Evolutionary conservation across 441 rosid genomes (phyloP), one percentile per base, ranked within the genome.

Genomic region (Sinapis alba): DNA sequence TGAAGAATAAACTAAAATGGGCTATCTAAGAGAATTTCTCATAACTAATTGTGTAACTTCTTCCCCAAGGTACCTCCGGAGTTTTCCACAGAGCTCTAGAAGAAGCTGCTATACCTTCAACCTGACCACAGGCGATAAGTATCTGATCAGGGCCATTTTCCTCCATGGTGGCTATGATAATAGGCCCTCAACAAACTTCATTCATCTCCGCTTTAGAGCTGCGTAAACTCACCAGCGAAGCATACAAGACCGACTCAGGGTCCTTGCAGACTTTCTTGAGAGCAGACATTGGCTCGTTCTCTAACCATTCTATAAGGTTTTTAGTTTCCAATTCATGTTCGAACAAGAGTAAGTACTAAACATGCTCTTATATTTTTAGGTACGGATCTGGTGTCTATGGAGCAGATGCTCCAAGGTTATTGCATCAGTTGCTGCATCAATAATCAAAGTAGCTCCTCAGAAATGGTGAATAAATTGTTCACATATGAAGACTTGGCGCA

Each of bases 131-230:
- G 84, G 84, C 8, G 76, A 71, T 11, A 34, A 68, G 3, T 82
- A 79, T 72, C 71, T 84, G 51, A 78, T 82, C 79, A 78, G 85
- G 18, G 41, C 85, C 6, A 72, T 7, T 15, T 84, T 84, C 61
- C 16, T 78, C 58, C 80, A 82, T 11, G 87, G 87, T 0, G 82
- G 80, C 38, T 84, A 84, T 21, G 84, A 84, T 26, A 50, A 20
- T 2, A 56, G 65, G 2, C 58, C 70, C 10, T 1, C 62, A 18
- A 80, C 85, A 0, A 9, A 53, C 10, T 84, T 84, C 62, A 9
- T 85, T 87, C 61, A 85, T 89, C 30, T 87, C 94, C 0, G 76
- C 76, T 20, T 60, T 87, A 38, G 94, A 87, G 66, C 47, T 89
- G 3, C 85, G 94, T 68, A 80, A 34, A 20, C 53, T 87, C 61